phyloP scores from a whole-genome alignment of 2,329 filamentous ascomycete species.

The Curvularia hawaiiensis region DNA sequence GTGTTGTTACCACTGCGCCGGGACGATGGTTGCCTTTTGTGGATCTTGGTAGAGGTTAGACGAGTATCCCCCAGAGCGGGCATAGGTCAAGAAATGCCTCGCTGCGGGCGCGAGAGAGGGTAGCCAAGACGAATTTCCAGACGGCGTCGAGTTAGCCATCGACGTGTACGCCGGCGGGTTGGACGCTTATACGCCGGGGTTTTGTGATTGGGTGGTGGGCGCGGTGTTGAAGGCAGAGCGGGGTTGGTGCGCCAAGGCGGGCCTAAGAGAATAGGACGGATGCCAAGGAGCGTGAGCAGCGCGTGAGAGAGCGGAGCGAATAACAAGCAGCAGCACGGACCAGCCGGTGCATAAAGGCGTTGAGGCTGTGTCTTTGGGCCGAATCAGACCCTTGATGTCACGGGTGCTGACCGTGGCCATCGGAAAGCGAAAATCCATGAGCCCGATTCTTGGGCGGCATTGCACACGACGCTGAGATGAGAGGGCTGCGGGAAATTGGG shows the following conservation, averaged over 20 bases:
- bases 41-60: constrained; percentile 23
- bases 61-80: background rate
- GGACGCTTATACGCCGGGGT: background rate
- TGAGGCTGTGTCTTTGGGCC: constrained; percentile 38
- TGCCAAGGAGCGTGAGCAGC: constrained; percentile 17
- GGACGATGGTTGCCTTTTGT: constrained; percentile 21
- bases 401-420: constrained; percentile 19
- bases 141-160: background rate
- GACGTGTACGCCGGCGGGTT: constrained; percentile 1
- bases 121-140: constrained; percentile 17
- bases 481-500: constrained; percentile 15
- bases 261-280: constrained; percentile 21
- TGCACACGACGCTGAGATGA: constrained; percentile 4
- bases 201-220: constrained; percentile 1
- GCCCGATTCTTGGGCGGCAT: constrained; percentile 3
- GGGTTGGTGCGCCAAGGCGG: constrained; percentile 16
- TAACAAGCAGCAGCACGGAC: constrained; percentile 16
- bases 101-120: constrained; percentile 11
- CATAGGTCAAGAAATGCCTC: constrained; percentile 20
- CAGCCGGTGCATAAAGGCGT: constrained; percentile 35
- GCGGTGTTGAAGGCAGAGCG: constrained; percentile 12
- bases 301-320: constrained; percentile 27
- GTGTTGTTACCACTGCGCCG: constrained; percentile 26
- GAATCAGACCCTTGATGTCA: constrained; percentile 18
- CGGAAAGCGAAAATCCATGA: background rate